Conservation (phyloP, 106 monocot species). For the Agapanthus africanus region DNA sequence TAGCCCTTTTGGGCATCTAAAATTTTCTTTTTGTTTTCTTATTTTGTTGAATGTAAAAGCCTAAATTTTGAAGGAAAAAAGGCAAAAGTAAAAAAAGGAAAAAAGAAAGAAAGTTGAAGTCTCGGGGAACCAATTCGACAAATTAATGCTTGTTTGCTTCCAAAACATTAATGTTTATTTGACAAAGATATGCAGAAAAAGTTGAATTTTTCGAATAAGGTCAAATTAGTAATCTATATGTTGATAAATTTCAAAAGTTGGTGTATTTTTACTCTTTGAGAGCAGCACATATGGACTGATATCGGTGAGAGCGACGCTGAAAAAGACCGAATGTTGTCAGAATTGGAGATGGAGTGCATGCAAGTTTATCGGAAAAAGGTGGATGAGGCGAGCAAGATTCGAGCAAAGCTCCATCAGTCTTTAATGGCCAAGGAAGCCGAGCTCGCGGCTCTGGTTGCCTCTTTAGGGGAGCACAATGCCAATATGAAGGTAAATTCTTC, state of each 20-base stretch:
- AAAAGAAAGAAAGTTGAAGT: no score
- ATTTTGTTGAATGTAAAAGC: no score
- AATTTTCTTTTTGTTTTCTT: not conserved
- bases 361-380: slow-evolving; percentile 51
- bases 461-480: slow-evolving; percentile 45
- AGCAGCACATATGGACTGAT: slow-evolving; percentile 16
- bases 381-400: slow-evolving; percentile 33
- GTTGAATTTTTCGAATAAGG: not conserved
- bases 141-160: no score
- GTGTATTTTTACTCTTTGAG: not conserved
- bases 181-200: not conserved
- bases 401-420: slow-evolving; percentile 46
- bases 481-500: slow-evolving; percentile 30
- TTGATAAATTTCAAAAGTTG: not conserved
- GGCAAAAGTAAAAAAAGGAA: not conserved
- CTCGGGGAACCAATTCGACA: no score
- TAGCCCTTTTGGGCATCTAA: not conserved
- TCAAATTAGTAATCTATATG: no score
- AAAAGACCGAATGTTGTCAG: slow-evolving; percentile 44
- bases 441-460: slow-evolving; percentile 45
- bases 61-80: not conserved
- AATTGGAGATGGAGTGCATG: slow-evolving; percentile 69
- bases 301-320: slow-evolving; percentile 19
- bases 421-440: slow-evolving; percentile 58
- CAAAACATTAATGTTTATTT: not conserved